Evolutionary conservation across 768 basidiomycete species (phyloP).

Genomic region (Serpula lacrymans): DNA sequence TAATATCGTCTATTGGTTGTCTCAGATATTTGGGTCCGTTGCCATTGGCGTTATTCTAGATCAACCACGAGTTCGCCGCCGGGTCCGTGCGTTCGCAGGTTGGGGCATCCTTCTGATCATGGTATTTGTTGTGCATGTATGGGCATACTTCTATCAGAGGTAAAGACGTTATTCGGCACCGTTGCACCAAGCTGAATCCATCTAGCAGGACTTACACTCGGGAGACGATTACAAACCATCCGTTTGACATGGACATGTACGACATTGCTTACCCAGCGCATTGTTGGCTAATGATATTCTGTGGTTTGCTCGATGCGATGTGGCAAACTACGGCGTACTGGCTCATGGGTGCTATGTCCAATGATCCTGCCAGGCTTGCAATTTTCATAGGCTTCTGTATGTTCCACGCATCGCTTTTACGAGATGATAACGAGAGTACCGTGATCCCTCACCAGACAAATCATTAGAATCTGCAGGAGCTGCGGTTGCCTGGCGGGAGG

Average conservation of each 20-base stretch:
- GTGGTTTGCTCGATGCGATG: constrained; percentile 72
- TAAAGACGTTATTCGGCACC: constrained; percentile 17
- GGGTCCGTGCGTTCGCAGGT: constrained; percentile 62
- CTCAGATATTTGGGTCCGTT: constrained; percentile 71
- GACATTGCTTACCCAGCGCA: constrained; percentile 21
- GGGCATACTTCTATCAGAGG: constrained; percentile 77
- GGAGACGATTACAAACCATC: constrained; percentile 37
- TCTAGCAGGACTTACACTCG: constrained; percentile 52
- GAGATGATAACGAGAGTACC: not conserved
- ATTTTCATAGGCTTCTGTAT: constrained; percentile 76
- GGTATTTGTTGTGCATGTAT: constrained; percentile 66
- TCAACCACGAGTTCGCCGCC: constrained; percentile 47
- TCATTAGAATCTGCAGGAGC: constrained; percentile 74
- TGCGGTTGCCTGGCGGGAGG: constrained; percentile 68
- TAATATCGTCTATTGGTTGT: constrained; percentile 75
- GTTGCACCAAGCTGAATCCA: too few relatives aligned
- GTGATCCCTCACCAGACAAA: constrained; percentile 42
- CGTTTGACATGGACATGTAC: constrained; percentile 54
- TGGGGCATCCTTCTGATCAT: constrained; percentile 59
- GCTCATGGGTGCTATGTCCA: constrained; percentile 82
- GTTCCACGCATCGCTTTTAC: constrained; percentile 19
- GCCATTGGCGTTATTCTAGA: constrained; percentile 68
- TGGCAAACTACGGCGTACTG: constrained; percentile 81
- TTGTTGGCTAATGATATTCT: constrained; percentile 62
- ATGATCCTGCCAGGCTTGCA: constrained; percentile 72